Percentiles rank a stretch among this genome's conserved stretches.
Evolutionary conservation across 2,329 filamentous ascomycete genomes (phyloP).

Genomic region (Pezicula rhizophila): DNA sequence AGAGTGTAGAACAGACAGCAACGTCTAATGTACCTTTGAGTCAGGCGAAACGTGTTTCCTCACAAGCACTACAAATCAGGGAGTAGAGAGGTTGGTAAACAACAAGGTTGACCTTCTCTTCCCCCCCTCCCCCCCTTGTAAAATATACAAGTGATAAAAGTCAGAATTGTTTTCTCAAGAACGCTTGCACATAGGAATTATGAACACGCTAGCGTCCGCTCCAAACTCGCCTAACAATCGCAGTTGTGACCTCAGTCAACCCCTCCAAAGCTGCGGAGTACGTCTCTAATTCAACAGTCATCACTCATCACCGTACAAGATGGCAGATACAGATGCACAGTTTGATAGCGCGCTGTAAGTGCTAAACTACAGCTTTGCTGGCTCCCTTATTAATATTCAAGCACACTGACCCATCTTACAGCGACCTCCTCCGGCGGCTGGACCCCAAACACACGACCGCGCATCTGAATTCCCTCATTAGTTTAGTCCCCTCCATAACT

Average conservation of each 20-base stretch:
- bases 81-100: no score
- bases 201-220: background rate
- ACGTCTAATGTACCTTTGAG: no score
- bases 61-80: no score
- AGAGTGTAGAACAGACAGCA: no score
- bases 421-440: constrained; percentile 95
- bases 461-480: constrained; percentile 85
- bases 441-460: constrained; percentile 86
- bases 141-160: no score
- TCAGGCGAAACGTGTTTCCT: no score
- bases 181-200: no score
- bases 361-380: background rate
- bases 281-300: background rate
- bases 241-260: constrained; percentile 6
- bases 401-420: constrained; percentile 33
- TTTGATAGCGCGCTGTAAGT: constrained; percentile 31
- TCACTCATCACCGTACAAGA: constrained; percentile 11
- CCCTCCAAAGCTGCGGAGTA: constrained; percentile 8
- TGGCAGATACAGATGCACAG: constrained; percentile 27
- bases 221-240: background rate
- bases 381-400: background rate
- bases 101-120: no score
- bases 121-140: no score
- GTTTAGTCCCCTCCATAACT: constrained; percentile 82
- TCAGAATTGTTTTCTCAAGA: no score